Evolutionary conservation across 495 filamentous ascomycete species (phyloP).

Genomic region (Talaromyces nanjingensis): DNA sequence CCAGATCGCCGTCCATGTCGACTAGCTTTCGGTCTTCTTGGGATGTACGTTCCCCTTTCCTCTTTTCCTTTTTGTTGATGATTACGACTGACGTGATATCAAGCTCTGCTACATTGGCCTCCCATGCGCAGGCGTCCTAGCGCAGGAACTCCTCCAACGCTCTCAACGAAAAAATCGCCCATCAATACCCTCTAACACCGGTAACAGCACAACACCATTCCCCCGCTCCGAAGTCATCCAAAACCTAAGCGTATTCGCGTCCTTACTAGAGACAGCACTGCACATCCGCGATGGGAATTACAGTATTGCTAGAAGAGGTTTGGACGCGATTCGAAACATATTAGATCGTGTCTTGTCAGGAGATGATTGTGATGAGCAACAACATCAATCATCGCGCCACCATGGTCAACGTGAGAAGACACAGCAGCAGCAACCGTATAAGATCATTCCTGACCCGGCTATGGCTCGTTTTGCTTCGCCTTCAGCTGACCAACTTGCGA

Average conservation of each 20-base stretch:
- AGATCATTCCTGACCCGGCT: not conserved
- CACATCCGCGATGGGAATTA: slow-evolving; percentile 17
- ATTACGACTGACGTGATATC: not conserved
- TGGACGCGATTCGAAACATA: slow-evolving; percentile 17
- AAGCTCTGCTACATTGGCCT: slow-evolving; percentile 39
- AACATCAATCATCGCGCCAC: not conserved
- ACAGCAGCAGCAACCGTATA: not conserved
- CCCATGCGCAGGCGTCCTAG: slow-evolving; percentile 48
- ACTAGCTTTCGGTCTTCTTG: not conserved
- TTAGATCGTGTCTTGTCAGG: slow-evolving; percentile 21
- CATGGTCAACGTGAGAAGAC: not conserved
- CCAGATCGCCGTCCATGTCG: not conserved
- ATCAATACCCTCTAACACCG: not conserved
- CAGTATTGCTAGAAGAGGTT: slow-evolving; percentile 15
- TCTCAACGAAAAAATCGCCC: not conserved
- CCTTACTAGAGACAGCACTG: slow-evolving; percentile 19
- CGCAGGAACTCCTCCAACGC: slow-evolving; percentile 42
- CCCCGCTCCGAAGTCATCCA: slow-evolving; percentile 51
- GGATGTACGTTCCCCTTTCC: not conserved
- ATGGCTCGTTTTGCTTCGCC: not conserved
- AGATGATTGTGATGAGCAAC: not conserved
- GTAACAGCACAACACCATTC: not conserved
- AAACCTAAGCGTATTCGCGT: slow-evolving; percentile 46
- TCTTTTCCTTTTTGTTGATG: not conserved
- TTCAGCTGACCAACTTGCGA: not conserved